phyloP scores from a whole-genome alignment of 2,329 filamentous ascomycete species.

The Aulographum hederae region DNA sequence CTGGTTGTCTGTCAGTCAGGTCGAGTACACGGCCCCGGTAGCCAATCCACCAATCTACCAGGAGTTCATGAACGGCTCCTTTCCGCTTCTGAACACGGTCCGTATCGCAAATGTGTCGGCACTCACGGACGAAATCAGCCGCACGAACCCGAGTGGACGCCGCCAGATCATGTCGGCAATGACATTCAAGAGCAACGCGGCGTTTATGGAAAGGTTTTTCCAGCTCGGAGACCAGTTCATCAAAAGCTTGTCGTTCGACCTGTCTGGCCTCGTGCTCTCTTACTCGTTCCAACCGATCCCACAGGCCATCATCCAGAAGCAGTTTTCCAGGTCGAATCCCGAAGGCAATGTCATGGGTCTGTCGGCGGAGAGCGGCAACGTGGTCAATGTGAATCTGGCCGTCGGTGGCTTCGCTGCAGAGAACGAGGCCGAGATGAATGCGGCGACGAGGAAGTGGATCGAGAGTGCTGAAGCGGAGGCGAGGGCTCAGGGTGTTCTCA shows the following conservation, averaged over 20 bases:
- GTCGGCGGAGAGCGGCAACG: no score
- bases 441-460: background rate
- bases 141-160: constrained; percentile 14
- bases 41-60: constrained; percentile 2
- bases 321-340: no score
- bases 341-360: no score
- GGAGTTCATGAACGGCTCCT: background rate
- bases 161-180: constrained; percentile 13
- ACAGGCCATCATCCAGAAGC: constrained; percentile 8
- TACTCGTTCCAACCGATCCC: constrained; percentile 13
- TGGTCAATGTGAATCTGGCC: no score
- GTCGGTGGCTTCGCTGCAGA: no score
- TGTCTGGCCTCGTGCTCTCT: constrained; percentile 8
- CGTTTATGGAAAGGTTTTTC: background rate
- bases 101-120: background rate
- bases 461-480: background rate
- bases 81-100: background rate
- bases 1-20: constrained; percentile 5
- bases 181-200: constrained; percentile 11
- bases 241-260: constrained; percentile 11
- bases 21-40: constrained; percentile 7
- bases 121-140: constrained; percentile 17
- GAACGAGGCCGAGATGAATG: background rate
- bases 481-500: background rate
- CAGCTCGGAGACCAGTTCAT: constrained; percentile 8